Conservation (phyloP, 1,284 basidiomycete species). For the Cutaneotrichosporon dermatis region DNA sequence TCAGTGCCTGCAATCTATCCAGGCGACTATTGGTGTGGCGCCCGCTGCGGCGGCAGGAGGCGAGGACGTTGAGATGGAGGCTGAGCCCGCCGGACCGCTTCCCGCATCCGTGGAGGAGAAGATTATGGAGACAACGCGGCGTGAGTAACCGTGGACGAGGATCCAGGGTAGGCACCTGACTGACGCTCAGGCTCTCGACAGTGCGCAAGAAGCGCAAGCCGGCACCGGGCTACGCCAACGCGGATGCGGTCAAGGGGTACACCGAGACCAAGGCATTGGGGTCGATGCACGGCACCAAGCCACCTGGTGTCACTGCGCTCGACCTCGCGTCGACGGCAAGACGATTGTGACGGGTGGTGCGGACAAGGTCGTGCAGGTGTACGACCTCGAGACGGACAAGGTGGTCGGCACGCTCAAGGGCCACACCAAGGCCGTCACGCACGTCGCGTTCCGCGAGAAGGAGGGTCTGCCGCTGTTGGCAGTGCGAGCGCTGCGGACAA, state of each 20-base stretch:
- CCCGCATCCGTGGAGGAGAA: conserved; percentile 68
- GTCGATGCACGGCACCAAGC: conserved; percentile 88
- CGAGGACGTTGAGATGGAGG: conserved; percentile 77
- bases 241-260: conserved; percentile 70
- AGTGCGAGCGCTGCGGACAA: conserved; percentile 83
- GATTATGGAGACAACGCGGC: conserved; percentile 76
- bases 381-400: conserved; percentile 79
- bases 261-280: conserved; percentile 71
- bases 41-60: conserved; percentile 49
- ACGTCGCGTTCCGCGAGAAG: conserved; percentile 74
- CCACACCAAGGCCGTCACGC: conserved; percentile 88
- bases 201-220: conserved; percentile 90
- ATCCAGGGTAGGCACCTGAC: not conserved
- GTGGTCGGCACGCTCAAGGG: conserved; percentile 89
- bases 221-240: conserved; percentile 70
- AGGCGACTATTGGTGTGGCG: conserved; percentile 75
- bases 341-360: conserved; percentile 83
- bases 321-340: conserved; percentile 63
- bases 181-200: conserved; percentile 60
- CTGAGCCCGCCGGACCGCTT: conserved; percentile 56
- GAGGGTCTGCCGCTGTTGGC: conserved; percentile 63
- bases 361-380: conserved; percentile 92
- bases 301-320: conserved; percentile 79
- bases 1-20: conserved; percentile 80
- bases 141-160: conserved; percentile 26